These are phyloP conservation scores for Protomyces macrosporus DNA, from an alignment of 1,139 yeast genomes.

Conservation along the genomic window DNA sequence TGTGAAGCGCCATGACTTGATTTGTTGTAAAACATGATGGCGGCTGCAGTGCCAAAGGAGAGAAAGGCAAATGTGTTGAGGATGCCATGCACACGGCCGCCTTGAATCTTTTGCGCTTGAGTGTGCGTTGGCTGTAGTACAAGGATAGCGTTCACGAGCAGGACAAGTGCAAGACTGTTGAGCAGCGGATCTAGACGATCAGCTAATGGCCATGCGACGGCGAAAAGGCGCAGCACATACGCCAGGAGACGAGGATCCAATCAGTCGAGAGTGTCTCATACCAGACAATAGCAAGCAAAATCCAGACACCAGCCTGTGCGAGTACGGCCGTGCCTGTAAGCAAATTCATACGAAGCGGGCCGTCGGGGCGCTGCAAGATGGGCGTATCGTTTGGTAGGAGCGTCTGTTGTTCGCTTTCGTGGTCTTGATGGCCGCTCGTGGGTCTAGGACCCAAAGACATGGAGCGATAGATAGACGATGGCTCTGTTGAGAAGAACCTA, in stretches of 20 bases:
- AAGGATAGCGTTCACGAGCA: conserved; percentile 30
- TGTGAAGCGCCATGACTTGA: conserved; percentile 34
- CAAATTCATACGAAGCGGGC: conserved; percentile 17
- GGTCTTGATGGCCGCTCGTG: background rate
- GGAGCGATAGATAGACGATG: background rate
- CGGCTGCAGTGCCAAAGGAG: conserved; percentile 31
- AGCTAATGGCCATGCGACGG: background rate
- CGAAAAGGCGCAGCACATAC: background rate
- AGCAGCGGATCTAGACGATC: background rate
- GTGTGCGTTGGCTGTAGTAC: conserved; percentile 32
- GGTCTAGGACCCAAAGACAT: background rate
- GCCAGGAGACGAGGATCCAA: conserved; percentile 14
- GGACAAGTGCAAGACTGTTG: conserved; percentile 29
- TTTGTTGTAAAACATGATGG: conserved; percentile 35
- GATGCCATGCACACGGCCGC: conserved; percentile 36
- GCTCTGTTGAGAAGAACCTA: background rate
- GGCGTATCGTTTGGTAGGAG: conserved; percentile 20
- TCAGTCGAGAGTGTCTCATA: conserved; percentile 6
- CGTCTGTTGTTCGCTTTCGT: conserved; percentile 9
- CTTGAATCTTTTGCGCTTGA: conserved; percentile 34
- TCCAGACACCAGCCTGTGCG: conserved; percentile 17
- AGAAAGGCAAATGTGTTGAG: conserved; percentile 33
- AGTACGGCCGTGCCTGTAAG: conserved; percentile 20
- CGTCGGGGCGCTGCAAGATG: conserved; percentile 5
- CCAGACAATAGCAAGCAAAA: conserved; percentile 1